phyloP scores from a whole-genome alignment of 305 asterid species.

The Fraxinus nigra region DNA sequence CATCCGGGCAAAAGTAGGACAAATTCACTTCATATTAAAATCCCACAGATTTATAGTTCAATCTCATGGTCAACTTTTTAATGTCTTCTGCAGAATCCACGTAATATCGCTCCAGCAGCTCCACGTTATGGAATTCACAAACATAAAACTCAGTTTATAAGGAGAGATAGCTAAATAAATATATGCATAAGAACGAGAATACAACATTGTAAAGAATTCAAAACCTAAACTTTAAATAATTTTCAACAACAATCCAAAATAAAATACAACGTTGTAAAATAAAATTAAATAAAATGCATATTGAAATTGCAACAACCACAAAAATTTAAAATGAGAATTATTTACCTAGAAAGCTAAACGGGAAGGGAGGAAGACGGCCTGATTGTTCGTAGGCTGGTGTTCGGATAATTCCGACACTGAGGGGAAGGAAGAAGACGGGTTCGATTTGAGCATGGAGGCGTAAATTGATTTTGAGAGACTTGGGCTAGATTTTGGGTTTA shows the following conservation, averaged over 20 bases:
- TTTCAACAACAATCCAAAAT: background rate
- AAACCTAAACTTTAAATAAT: background rate
- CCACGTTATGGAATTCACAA: background rate
- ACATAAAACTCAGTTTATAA: background rate
- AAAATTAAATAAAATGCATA: background rate
- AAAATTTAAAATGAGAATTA: background rate
- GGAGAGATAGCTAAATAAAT: background rate
- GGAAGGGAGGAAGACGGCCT: background rate
- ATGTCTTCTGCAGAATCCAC: background rate
- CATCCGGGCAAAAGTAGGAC: background rate
- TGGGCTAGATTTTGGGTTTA: background rate
- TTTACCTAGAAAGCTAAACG: background rate
- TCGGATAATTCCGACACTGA: background rate
- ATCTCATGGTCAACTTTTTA: background rate
- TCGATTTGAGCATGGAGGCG: too few species aligned
- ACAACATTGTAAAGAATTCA: background rate
- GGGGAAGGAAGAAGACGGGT: background rate
- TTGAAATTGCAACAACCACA: background rate
- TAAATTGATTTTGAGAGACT: too few species aligned
- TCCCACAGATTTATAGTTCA: background rate
- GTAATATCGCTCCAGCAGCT: background rate
- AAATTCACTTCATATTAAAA: background rate
- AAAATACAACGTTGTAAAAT: background rate
- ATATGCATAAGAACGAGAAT: background rate
- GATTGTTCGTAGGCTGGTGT: background rate